These are phyloP conservation scores for Thelonectria discophora DNA, from an alignment of 2,329 filamentous ascomycete species.

Conservation along the genomic window DNA sequence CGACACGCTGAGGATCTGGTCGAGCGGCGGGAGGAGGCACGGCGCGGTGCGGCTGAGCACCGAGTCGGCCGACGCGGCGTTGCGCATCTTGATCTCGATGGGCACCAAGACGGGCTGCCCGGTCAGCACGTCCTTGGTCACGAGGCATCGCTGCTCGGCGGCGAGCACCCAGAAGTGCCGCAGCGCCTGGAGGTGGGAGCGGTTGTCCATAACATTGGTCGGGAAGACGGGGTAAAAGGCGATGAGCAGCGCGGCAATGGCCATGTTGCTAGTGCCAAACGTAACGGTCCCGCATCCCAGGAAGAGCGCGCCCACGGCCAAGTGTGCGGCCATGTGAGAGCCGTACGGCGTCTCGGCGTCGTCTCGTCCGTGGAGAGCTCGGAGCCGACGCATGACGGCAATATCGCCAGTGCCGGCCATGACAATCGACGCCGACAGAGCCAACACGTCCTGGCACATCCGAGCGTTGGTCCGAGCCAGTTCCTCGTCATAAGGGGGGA, in stretches of 20 bases:
- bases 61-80: constrained; percentile 49
- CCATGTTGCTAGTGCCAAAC: constrained; percentile 86
- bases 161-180: constrained; percentile 97
- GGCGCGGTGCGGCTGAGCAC: constrained; percentile 60
- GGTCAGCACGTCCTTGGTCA: constrained; percentile 87
- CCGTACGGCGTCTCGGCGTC: constrained; percentile 89
- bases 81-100: constrained; percentile 69
- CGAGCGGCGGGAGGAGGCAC: constrained; percentile 71
- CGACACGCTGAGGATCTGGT: constrained; percentile 66
- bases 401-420: constrained; percentile 98
- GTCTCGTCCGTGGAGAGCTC: constrained; percentile 86
- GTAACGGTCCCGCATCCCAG: constrained; percentile 92
- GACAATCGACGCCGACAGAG: constrained; percentile 82
- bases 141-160: constrained; percentile 86
- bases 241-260: constrained; percentile 84
- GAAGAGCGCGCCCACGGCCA: constrained; percentile 91
- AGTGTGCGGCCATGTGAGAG: constrained; percentile 90
- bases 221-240: constrained; percentile 97
- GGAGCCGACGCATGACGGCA: constrained; percentile 81
- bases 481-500: constrained; percentile 78
- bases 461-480: constrained; percentile 83
- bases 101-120: constrained; percentile 80
- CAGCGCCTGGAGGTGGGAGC: constrained; percentile 93
- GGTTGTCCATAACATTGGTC: constrained; percentile 88
- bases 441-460: constrained; percentile 90